Percentiles rank a stretch among this genome's conserved stretches.
These are phyloP conservation scores for Eremothecium sinecaudum DNA, from an alignment of 1,139 yeast species.

Conservation along the genomic window DNA sequence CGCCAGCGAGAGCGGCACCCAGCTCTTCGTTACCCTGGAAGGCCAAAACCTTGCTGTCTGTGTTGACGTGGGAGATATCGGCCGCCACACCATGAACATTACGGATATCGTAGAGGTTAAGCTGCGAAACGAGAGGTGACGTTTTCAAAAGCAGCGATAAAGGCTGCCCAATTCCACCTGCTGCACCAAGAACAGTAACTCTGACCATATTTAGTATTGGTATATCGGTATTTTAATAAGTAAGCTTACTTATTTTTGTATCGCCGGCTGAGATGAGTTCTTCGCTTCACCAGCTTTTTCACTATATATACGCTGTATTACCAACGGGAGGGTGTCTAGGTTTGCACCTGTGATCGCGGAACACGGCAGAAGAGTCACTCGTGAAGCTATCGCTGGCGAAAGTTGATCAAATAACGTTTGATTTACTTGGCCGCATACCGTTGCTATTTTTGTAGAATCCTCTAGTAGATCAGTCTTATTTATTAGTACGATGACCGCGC, in stretches of 20 bases:
- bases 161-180: conserved; percentile 78
- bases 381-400: conserved; percentile 5
- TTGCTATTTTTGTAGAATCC: background rate
- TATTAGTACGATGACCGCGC: conserved; percentile 45
- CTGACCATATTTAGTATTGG: conserved; percentile 38
- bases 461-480: conserved; percentile 47
- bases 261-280: too few species aligned
- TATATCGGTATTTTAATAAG: background rate
- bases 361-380: conserved; percentile 7
- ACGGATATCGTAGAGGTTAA: conserved; percentile 58
- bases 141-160: conserved; percentile 55
- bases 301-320: conserved; percentile 3
- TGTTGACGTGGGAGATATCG: conserved; percentile 62
- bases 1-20: conserved; percentile 41
- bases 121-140: conserved; percentile 44
- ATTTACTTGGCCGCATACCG: background rate
- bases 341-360: conserved; percentile 9
- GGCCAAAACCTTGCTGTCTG: conserved; percentile 32
- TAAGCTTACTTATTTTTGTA: background rate
- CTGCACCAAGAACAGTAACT: conserved; percentile 70
- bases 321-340: conserved; percentile 6
- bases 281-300: too few species aligned
- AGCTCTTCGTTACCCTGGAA: conserved; percentile 42
- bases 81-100: conserved; percentile 66
- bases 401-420: background rate